These are phyloP conservation scores for Metschnikowia noctiluminum DNA, from an alignment of 805 yeast genomes.

Conservation along the genomic window DNA sequence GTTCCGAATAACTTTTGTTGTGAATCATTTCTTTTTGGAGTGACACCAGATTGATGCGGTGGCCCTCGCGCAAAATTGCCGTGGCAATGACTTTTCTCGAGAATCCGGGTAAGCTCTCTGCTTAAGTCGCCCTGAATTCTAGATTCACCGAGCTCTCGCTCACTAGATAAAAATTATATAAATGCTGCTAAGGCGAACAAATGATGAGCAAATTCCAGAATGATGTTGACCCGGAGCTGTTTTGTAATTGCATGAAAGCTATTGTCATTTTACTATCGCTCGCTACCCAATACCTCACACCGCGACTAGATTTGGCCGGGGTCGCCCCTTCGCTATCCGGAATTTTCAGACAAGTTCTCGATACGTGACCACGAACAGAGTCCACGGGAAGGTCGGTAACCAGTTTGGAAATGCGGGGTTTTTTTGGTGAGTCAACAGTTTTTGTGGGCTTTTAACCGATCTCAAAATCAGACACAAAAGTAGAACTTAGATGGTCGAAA, in stretches of 20 bases:
- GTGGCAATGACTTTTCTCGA: neutral
- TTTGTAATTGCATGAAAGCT: neutral
- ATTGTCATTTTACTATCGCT: neutral
- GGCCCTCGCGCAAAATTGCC: slow-evolving; percentile 9
- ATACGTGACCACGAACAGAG: neutral
- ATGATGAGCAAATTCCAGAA: too few species aligned
- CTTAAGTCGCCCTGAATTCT: too few species aligned
- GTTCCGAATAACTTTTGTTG: neutral
- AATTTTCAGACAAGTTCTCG: neutral
- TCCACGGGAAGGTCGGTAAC: neutral
- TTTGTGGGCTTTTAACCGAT: neutral
- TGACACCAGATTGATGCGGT: neutral
- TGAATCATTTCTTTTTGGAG: neutral
- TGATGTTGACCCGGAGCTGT: too few species aligned
- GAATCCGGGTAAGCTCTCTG: neutral
- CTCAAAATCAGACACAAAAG: neutral
- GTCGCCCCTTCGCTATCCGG: slow-evolving; percentile 5
- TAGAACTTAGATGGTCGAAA: too few species aligned
- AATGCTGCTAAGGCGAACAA: too few species aligned
- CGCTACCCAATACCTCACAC: neutral
- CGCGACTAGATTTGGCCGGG: neutral
- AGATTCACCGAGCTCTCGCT: too few species aligned
- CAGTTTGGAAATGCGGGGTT: neutral
- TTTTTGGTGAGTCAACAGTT: neutral
- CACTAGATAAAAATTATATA: too few species aligned